Conservation (phyloP, 106 monocot genomes). For the Cymbidium sinense region DNA sequence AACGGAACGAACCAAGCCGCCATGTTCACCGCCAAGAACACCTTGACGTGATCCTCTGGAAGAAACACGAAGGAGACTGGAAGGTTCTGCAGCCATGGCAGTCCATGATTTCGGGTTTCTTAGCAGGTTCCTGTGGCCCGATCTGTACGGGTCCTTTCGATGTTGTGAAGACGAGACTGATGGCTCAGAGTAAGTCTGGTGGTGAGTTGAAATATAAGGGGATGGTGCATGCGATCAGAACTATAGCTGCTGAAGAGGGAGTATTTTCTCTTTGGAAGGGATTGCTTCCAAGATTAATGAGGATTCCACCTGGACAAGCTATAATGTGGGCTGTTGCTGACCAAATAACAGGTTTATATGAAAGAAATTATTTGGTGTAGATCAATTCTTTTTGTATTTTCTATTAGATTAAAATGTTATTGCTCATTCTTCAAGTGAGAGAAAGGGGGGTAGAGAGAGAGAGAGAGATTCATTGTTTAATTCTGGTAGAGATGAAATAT, state of each 20-base stretch:
- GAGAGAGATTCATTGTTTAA: too few species aligned
- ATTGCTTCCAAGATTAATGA: constrained; percentile 89
- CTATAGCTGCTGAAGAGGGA: constrained; percentile 77
- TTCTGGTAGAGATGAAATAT: too few species aligned
- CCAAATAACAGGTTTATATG: constrained; percentile 88
- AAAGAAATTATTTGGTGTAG: constrained; percentile 42
- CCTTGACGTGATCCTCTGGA: constrained; percentile 80
- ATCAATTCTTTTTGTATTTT: too few species aligned
- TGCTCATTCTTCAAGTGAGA: too few species aligned
- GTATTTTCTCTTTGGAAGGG: constrained; percentile 79
- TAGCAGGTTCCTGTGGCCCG: constrained; percentile 84
- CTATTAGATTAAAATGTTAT: too few species aligned
- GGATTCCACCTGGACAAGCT: constrained; percentile 95
- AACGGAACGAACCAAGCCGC: constrained; percentile 95
- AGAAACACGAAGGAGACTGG: constrained; percentile 88
- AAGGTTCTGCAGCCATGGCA: constrained; percentile 89
- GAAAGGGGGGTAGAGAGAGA: too few species aligned
- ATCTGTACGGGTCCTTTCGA: constrained; percentile 93
- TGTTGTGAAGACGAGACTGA: constrained; percentile 91
- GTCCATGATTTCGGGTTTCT: constrained; percentile 94
- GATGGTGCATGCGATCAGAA: constrained; percentile 82
- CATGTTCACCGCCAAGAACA: constrained; percentile 92
- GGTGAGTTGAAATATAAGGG: constrained; percentile 61
- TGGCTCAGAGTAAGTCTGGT: constrained; percentile 71
- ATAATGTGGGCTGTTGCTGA: constrained; percentile 96